Conservation (phyloP, 805 yeast species). For the Teunomyces aglyptinius region DNA sequence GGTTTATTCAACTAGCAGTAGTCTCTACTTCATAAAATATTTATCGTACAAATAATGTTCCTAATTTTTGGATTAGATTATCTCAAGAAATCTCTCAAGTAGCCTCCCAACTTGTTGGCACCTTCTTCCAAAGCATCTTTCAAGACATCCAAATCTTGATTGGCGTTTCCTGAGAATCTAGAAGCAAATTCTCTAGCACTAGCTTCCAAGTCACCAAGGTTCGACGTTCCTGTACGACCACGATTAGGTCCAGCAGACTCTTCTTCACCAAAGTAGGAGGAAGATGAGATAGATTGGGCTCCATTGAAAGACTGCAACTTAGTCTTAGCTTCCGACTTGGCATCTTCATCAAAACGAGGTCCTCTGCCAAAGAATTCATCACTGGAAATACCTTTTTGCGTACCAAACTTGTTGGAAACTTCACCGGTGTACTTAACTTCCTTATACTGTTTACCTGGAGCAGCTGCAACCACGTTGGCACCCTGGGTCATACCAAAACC, state of each 20-base stretch:
- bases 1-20: neutral
- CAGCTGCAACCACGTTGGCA: slow-evolving; percentile 47
- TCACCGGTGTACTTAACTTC: slow-evolving; percentile 71
- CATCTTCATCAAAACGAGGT: slow-evolving; percentile 67
- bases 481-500: slow-evolving; percentile 89
- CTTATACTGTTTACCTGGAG: slow-evolving; percentile 38
- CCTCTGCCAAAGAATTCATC: slow-evolving; percentile 94
- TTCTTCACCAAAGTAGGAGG: slow-evolving; percentile 88
- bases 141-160: slow-evolving; percentile 83
- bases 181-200: slow-evolving; percentile 63
- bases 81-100: slow-evolving; percentile 81
- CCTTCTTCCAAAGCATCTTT: slow-evolving; percentile 94
- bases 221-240: slow-evolving; percentile 26
- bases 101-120: slow-evolving; percentile 82
- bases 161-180: slow-evolving; percentile 70
- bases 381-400: slow-evolving; percentile 91
- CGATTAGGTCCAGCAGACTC: slow-evolving; percentile 40
- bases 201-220: slow-evolving; percentile 50
- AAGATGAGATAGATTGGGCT: slow-evolving; percentile 88
- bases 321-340: slow-evolving; percentile 75
- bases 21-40: neutral
- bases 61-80: slow-evolving; percentile 9
- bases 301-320: slow-evolving; percentile 81
- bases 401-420: slow-evolving; percentile 74
- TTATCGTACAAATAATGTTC: slow-evolving; percentile 9